phyloP scores from a whole-genome alignment of 208 protist species.

The Trypanosoma caninum region DNA sequence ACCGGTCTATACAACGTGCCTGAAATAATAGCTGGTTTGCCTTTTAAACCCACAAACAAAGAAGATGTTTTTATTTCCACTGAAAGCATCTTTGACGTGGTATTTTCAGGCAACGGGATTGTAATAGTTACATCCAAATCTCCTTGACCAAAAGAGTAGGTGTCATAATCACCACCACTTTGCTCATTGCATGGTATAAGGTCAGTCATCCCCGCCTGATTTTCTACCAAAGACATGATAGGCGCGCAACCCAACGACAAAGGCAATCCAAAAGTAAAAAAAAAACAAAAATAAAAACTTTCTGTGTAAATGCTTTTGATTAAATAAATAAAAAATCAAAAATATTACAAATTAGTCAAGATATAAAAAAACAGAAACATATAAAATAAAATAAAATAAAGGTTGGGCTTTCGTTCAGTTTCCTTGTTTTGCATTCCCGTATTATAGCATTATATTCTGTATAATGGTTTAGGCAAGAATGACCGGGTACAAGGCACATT shows the following conservation, averaged over 20 bases:
- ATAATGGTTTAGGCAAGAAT: slow-evolving; percentile 1
- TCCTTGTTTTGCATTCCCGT: too few relatives aligned
- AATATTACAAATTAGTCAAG: too few relatives aligned
- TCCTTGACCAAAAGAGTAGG: slow-evolving; percentile 75
- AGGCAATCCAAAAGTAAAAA: slow-evolving; percentile 12
- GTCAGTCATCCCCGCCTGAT: slow-evolving; percentile 57
- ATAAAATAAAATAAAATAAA: background rate
- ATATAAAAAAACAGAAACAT: background rate
- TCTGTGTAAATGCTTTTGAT: background rate
- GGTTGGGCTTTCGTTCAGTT: too few relatives aligned
- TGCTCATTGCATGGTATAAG: slow-evolving; percentile 78
- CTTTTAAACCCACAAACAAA: slow-evolving; percentile 47
- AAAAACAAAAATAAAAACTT: slow-evolving; percentile 15
- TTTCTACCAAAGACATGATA: slow-evolving; percentile 54
- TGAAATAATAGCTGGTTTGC: slow-evolving; percentile 41
- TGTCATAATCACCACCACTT: slow-evolving; percentile 76
- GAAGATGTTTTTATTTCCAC: slow-evolving; percentile 47
- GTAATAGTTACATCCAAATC: slow-evolving; percentile 75
- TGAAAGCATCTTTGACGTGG: slow-evolving; percentile 47
- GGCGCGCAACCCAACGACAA: background rate
- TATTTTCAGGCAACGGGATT: slow-evolving; percentile 49
- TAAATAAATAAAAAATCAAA: background rate
- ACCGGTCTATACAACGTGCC: slow-evolving; percentile 76
- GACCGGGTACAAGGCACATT: background rate
- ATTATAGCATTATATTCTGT: slow-evolving; percentile 11